Evolutionary conservation across 2,329 filamentous ascomycete genomes (phyloP).

Genomic region (Fusarium solani-melongenae): DNA sequence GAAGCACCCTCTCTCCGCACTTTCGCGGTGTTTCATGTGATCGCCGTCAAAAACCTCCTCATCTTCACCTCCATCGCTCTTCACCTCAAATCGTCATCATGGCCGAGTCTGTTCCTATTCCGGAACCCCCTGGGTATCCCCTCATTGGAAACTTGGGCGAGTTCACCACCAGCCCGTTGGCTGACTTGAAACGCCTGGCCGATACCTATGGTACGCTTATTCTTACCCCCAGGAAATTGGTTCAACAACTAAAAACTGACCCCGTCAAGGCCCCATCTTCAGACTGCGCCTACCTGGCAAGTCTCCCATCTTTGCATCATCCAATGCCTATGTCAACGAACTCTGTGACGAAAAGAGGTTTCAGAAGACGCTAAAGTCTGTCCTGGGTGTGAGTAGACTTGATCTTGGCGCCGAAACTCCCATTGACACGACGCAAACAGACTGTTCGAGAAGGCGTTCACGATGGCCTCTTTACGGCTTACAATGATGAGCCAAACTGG

Average conservation of each 20-base stretch:
- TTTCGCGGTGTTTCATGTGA: not conserved
- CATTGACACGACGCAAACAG: conserved; percentile 30
- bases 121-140: conserved; percentile 71
- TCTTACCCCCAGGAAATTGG: not conserved
- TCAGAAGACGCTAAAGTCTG: conserved; percentile 63
- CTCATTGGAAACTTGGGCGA: conserved; percentile 74
- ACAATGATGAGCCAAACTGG: conserved; percentile 69
- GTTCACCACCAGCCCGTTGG: conserved; percentile 68
- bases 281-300: conserved; percentile 29
- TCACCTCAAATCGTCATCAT: conserved; percentile 33
- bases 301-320: conserved; percentile 58
- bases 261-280: conserved; percentile 33
- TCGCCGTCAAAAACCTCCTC: not conserved
- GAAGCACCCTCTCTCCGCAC: not conserved
- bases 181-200: conserved; percentile 66
- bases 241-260: not conserved
- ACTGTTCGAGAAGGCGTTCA: conserved; percentile 69
- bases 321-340: conserved; percentile 69
- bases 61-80: not conserved
- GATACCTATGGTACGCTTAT: conserved; percentile 71
- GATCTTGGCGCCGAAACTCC: not conserved
- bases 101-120: conserved; percentile 62
- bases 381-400: conserved; percentile 52
- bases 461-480: conserved; percentile 74
- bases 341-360: conserved; percentile 75